These are phyloP conservation scores for Eimeria zaria DNA, from an alignment of 169 alveolate genomes.

Conservation along the genomic window DNA sequence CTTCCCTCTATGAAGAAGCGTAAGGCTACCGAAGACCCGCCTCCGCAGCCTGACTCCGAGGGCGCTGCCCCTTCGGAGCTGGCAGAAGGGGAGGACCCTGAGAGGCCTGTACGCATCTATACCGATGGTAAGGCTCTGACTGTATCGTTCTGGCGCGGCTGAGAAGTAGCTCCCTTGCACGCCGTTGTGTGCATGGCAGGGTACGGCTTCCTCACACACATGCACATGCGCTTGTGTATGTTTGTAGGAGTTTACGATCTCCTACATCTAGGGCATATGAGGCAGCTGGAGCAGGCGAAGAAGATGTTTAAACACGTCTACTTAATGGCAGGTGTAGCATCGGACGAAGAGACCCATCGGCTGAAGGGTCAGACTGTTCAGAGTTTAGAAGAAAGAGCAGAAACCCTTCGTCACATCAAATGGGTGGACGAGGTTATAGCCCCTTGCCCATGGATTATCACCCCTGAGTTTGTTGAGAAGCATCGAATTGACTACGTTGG, in stretches of 20 bases:
- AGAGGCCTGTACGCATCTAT: constrained; percentile 75
- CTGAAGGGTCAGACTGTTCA: constrained; percentile 97
- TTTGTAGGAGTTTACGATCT: constrained; percentile 97
- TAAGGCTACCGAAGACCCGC: constrained; percentile 58
- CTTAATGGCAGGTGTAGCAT: constrained; percentile 98
- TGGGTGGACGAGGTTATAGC: constrained; percentile 99
- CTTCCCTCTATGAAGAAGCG: constrained; percentile 56
- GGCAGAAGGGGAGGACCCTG: constrained; percentile 77
- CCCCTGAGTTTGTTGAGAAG: constrained; percentile 94
- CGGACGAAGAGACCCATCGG: constrained; percentile 97
- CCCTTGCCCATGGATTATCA: constrained; percentile 98
- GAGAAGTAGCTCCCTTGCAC: not conserved
- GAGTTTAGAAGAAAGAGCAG: constrained; percentile 97
- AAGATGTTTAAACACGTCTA: constrained; percentile 96
- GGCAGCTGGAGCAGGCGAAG: constrained; percentile 98
- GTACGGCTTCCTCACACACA: not conserved
- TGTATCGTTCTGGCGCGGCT: not conserved
- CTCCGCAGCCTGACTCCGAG: constrained; percentile 73
- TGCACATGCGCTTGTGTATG: not conserved
- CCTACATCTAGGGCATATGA: constrained; percentile 98
- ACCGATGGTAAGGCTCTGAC: constrained; percentile 66
- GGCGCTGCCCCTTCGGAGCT: constrained; percentile 73
- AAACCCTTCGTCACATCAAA: constrained; percentile 96
- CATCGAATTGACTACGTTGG: constrained; percentile 96
- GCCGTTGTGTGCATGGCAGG: not conserved